A percentile compares a stretch with the other conserved stretches of the same genome.
These are phyloP conservation scores for Penicillium cinerascens DNA, from an alignment of 495 filamentous ascomycete genomes.

Conservation along the genomic window DNA sequence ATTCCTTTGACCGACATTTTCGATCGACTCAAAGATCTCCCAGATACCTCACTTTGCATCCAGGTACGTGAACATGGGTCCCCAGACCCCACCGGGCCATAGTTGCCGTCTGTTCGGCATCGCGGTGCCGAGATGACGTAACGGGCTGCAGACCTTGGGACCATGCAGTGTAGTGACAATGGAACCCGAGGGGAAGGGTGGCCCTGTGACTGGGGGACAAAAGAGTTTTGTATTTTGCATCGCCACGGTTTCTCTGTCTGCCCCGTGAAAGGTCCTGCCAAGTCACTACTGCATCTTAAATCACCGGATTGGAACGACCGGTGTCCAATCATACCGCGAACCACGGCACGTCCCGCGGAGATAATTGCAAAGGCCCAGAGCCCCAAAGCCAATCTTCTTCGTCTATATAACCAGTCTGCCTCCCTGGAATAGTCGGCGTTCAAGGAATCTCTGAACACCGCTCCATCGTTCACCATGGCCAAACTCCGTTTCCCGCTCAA, in stretches of 20 bases:
- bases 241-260: neutral
- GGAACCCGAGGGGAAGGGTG: neutral
- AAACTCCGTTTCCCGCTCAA: slow-evolving; percentile 24
- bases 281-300: slow-evolving; percentile 10
- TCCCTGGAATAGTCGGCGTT: neutral
- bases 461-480: slow-evolving; percentile 23
- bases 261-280: neutral
- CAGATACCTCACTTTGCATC: neutral
- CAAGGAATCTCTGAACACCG: neutral
- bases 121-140: slow-evolving; percentile 26
- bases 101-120: slow-evolving; percentile 13
- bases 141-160: neutral
- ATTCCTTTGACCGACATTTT: slow-evolving; percentile 2
- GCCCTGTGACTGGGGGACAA: neutral
- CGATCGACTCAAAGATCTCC: slow-evolving; percentile 1
- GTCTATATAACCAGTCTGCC: neutral
- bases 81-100: neutral
- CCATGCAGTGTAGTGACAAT: neutral
- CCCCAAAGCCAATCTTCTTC: neutral
- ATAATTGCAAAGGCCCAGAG: slow-evolving; percentile 4
- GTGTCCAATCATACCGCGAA: slow-evolving; percentile 10
- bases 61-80: slow-evolving; percentile 3
- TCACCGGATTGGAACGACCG: neutral
- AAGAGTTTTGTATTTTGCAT: too few species aligned
- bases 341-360: slow-evolving; percentile 15